Evolutionary conservation across 2,329 filamentous ascomycete species (phyloP), one percentile per base, ranked within the genome.

Genomic region (Pezicula carpinea): DNA sequence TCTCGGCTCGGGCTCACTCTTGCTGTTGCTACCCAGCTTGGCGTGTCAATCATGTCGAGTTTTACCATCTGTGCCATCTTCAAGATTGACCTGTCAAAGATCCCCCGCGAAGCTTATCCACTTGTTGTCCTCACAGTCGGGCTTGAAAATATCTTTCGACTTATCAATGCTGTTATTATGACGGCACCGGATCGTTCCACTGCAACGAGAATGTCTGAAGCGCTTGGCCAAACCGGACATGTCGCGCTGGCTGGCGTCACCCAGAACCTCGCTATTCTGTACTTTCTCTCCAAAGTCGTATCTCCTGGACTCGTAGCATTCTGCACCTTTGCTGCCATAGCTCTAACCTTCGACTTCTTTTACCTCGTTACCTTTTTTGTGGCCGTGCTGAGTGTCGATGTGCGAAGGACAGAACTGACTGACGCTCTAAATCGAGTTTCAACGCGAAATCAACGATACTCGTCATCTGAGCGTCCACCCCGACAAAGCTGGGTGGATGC

Each of bases 361-460:
- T 90, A 87, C 59, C 73, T 90, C 18, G 76, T 88, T 6, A 91
- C 87, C 0, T 91, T 90, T 66, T 91, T 92, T 59, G 72, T 90
- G 3, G 81, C 87, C 1, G 85, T 92, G 11, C 70, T 92, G 19
- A 90, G 85, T 58, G 82, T 92, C 36, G 87, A 92, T 62, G 85
- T 92, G 8, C 79, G 83, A 18, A 76, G 87, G 55, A 80, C 85
- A 48, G 87, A 92, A 66, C 75, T 92, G 0, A 81, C 82, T 55
- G 87, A 92, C 60, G 83, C 84, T 2, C 68, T 91, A 8, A 80
- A 72, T 29, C 48, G 52, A 55, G 75, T 72, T 2, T 72, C 73
- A 1, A 69, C 74, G 33, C 69, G 69, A 13, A 66, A 61, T 38
- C 59, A 59, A 19, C 53, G 52, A 15, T 47, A 53, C 14, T 21